Base-by-base conservation (phyloP, 805 yeast species). In the Yarrowia phangngaensis region DNA sequence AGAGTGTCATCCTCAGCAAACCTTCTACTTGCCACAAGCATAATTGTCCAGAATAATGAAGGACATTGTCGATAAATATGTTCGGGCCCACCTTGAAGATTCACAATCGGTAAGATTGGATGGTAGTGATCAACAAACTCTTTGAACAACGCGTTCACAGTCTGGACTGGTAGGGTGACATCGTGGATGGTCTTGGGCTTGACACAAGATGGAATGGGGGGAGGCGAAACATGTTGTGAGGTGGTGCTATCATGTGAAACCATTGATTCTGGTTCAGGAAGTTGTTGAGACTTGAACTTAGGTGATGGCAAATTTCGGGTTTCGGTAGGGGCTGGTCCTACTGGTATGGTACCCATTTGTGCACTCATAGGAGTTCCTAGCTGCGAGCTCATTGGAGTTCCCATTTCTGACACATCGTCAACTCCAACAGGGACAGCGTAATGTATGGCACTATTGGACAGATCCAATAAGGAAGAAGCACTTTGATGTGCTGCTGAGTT, bases 21-120 rank as follows among this genome's bases (percentile, higher is more conserved):
- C 51, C 95, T 71, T 52, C 98, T 74, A 33, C 88, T 67, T 0
- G 95, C 85, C 1, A 87, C 83, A 30, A 87, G 77, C 78, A 89
- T 80, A 12, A 90, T 80, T 0, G 90, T 89, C 98, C 98, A 90
- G 60, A 90, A 90, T 14, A 90, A 68, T 3, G 90, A 82, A 0
- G 97, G 96, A 51, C 96, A 87, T 13, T 84, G 70, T 51, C 78
- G 66, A 62, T 84, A 85, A 7, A 89, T 74, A 36, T 79, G 69
- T 57, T 88, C 97, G 1, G 95, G 92, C 8, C 96, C 95, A 53
- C 75, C 76, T 6, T 70, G 55, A 2, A 90, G 74, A 60, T 90
- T 95, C 2, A 90, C 92, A 1, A 90, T 84, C 0, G 97, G 97
- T 38, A 92, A 62, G 43, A 84, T 79, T 1, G 86, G 84, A 63